Conservation (phyloP, 139 green algal genomes). For the Yamagishiella unicocca region DNA sequence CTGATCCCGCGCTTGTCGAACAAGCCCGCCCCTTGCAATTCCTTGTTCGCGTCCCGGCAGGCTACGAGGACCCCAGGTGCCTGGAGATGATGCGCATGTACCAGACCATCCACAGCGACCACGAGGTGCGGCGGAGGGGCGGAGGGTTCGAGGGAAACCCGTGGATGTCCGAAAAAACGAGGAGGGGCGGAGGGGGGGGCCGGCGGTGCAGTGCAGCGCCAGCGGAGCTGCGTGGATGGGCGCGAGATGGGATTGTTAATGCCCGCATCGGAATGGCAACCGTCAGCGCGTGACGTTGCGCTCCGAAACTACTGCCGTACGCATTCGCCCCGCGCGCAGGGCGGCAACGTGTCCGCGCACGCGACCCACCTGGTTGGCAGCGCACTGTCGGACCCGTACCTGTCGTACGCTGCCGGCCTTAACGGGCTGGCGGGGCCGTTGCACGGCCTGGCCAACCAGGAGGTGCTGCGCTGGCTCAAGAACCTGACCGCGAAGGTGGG, state of each 20-base stretch:
- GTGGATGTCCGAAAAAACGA: no score
- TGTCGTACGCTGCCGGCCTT: conserved; percentile 93
- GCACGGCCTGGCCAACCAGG: conserved; percentile 98
- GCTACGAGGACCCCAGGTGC: conserved; percentile 73
- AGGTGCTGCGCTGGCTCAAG: conserved; percentile 93
- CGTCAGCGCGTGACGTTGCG: background rate
- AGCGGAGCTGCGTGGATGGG: no score
- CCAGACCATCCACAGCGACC: conserved; percentile 95
- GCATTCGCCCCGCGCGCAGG: conserved; percentile 70
- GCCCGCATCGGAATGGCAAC: no score
- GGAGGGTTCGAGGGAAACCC: no score
- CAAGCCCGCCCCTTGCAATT: no score
- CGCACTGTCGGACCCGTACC: conserved; percentile 97
- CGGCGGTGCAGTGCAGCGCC: no score
- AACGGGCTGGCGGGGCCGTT: conserved; percentile 96
- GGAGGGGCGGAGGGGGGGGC: no score
- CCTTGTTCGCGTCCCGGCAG: background rate
- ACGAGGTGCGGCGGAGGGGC: no score
- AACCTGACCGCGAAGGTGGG: conserved; percentile 75
- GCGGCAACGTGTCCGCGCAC: conserved; percentile 97
- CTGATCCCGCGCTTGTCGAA: no score
- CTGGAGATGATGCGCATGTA: conserved; percentile 98
- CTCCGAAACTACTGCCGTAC: no score
- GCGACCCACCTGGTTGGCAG: conserved; percentile 94
- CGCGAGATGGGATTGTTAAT: no score